Base-by-base conservation (phyloP, 139 green algal species). In the Spirogloea muscicola region DNA sequence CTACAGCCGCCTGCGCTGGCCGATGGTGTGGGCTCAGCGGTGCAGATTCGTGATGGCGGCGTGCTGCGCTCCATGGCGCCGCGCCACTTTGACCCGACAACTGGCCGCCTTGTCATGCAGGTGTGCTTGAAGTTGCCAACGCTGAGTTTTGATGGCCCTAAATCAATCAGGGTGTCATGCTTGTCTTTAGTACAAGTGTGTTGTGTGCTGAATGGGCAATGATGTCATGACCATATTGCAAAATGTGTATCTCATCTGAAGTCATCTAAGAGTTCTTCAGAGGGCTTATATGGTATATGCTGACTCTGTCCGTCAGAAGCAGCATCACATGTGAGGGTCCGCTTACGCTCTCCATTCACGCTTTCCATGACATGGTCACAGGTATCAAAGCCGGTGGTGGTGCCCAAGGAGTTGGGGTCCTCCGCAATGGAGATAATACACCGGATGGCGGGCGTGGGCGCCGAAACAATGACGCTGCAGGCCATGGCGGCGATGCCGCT, bases 21-120 rank as follows among this genome's bases (percentile, higher is more conserved):
- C 25, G 63, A 75, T 25, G 70, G 70, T 6, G 63, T 78, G 52
- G 46, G 46, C 4, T 78, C 70, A 7, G 70, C 61, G 1, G 65
- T 78, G 10, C 27, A 29, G n/a, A 77, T 36, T 27, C 40, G 33
- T 21, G 18, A 66, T 27, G 70, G 70, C 5, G 70, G 70, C 21
- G 34, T 78, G 25, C 10, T 78, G 3, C 21, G 31, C 27, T 64
- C 61, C 49, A 71, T 78, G 59, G 34, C 70, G 34, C 43, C 43
- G 7, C 5, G n/a, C 6, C 52, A 75, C 25, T 75, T 75, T n/a
- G 6, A 9, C 39, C 43, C 29, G 9, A 46, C 29, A 2, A 34
- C 37, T 7, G 52, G 36, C 25, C 34, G 49, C 34, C 61, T 78
- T 1, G 70, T 78, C 21, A 78, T 78, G 70, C 70, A 75, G 66